These are phyloP conservation scores for Parasarocladium wereldwijsianum DNA, from an alignment of 2,329 filamentous ascomycete species.

Conservation along the genomic window DNA sequence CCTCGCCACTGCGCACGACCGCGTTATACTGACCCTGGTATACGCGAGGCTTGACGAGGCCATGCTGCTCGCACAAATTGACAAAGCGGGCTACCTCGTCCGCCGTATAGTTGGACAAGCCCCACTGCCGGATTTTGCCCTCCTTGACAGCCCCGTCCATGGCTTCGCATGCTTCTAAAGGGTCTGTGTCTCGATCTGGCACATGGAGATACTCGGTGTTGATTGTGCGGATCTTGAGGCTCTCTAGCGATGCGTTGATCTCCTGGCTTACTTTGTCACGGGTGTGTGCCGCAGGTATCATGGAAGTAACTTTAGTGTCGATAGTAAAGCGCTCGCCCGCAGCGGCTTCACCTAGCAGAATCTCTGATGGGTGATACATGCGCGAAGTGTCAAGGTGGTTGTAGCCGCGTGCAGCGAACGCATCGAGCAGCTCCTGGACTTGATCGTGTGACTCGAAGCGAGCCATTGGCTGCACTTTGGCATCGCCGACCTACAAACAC, in stretches of 20 bases:
- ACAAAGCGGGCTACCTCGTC: constrained; percentile 27
- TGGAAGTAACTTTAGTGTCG: constrained; percentile 19
- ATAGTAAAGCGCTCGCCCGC: constrained; percentile 16
- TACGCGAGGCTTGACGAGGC: constrained; percentile 25
- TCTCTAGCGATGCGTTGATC: constrained; percentile 17
- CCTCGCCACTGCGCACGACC: constrained; percentile 24
- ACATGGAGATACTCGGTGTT: constrained; percentile 27
- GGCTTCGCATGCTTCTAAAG: constrained; percentile 23
- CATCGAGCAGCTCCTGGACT: constrained; percentile 11
- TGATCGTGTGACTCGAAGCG: constrained; percentile 12
- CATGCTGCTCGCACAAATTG: constrained; percentile 24
- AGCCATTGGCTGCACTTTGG: background rate
- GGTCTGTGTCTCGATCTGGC: constrained; percentile 26
- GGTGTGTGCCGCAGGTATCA: constrained; percentile 13
- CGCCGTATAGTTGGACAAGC: constrained; percentile 28
- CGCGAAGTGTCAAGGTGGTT: constrained; percentile 17
- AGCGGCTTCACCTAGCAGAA: constrained; percentile 13
- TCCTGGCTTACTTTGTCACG: constrained; percentile 13
- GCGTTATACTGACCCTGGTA: constrained; percentile 35
- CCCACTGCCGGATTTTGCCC: constrained; percentile 29
- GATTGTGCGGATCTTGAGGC: constrained; percentile 12
- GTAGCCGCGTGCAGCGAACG: constrained; percentile 13
- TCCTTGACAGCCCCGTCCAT: constrained; percentile 24
- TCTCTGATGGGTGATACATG: constrained; percentile 18
- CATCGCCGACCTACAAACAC: background rate